phyloP scores from a whole-genome alignment of 805 yeast genomes.

The Danielia oregonensis region DNA sequence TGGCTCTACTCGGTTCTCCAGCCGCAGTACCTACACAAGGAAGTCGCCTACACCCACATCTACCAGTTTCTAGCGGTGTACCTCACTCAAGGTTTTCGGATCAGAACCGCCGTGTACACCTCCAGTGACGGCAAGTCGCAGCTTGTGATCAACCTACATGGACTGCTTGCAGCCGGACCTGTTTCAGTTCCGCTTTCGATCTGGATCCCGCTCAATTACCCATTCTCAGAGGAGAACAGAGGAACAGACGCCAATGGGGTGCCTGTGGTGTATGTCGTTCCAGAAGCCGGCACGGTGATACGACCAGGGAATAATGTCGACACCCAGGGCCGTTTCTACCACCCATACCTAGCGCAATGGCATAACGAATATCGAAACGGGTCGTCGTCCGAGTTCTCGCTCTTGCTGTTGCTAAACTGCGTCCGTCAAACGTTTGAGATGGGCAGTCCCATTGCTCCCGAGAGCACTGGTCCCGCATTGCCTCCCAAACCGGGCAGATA shows the following conservation, averaged over 20 bases:
- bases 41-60: constrained; percentile 59
- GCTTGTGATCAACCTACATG: constrained; percentile 62
- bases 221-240: constrained; percentile 27
- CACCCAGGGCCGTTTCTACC: constrained; percentile 65
- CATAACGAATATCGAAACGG: constrained; percentile 11
- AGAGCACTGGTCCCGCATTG: constrained; percentile 16
- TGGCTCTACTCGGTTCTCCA: constrained; percentile 41
- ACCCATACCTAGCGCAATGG: constrained; percentile 69
- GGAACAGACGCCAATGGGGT: constrained; percentile 29
- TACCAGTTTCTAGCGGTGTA: constrained; percentile 49
- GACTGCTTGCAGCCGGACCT: constrained; percentile 38
- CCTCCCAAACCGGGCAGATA: constrained; percentile 26
- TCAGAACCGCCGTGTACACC: constrained; percentile 58
- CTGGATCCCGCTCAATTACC: constrained; percentile 77
- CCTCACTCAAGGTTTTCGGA: constrained; percentile 47
- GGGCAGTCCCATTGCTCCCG: constrained; percentile 37
- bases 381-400: constrained; percentile 16
- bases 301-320: constrained; percentile 67
- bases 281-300: constrained; percentile 44
- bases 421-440: constrained; percentile 32
- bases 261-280: constrained; percentile 65
- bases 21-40: constrained; percentile 57
- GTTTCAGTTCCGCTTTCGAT: constrained; percentile 51
- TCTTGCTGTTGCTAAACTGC: constrained; percentile 29
- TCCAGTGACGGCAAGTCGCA: constrained; percentile 55